Conservation (phyloP, 306 rosid species). For the Fagus crenata region DNA sequence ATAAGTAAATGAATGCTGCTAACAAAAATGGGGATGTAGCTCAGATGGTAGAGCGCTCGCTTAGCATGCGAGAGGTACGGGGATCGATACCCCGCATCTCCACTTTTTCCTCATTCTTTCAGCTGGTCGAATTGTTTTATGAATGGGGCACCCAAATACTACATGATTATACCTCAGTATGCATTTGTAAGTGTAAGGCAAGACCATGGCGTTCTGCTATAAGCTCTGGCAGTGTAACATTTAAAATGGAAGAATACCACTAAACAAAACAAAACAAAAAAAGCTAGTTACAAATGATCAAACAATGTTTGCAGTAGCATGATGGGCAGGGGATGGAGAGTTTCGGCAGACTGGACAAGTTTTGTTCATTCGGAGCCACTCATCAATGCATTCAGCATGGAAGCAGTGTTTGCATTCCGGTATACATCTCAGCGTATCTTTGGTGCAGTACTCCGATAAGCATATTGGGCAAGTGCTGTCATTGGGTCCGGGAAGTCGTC, state of each 20-base stretch:
- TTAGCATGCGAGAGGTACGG: constrained; percentile 94
- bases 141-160: no score
- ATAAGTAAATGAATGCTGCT: no score
- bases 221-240: no score
- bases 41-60: constrained; percentile 99
- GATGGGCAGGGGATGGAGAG: constrained; percentile 47
- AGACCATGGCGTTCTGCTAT: no score
- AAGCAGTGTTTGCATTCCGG: constrained; percentile 77
- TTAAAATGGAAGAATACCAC: not conserved
- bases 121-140: no score
- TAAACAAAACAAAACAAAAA: not conserved
- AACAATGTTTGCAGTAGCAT: constrained; percentile 5
- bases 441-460: constrained; percentile 56
- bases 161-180: no score
- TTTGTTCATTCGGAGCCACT: constrained; percentile 61
- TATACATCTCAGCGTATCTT: constrained; percentile 68
- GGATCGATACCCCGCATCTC: constrained; percentile 21
- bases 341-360: constrained; percentile 75
- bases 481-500: constrained; percentile 55
- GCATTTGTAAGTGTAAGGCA: no score
- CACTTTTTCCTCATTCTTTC: no score
- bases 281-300: not conserved
- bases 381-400: constrained; percentile 70
- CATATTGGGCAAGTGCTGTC: constrained; percentile 66
- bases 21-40: constrained; percentile 64